Evolutionary conservation across 2,329 filamentous ascomycete species (phyloP), one percentile per base, ranked within the genome.

Genomic region (Amesomyces nigricolor): DNA sequence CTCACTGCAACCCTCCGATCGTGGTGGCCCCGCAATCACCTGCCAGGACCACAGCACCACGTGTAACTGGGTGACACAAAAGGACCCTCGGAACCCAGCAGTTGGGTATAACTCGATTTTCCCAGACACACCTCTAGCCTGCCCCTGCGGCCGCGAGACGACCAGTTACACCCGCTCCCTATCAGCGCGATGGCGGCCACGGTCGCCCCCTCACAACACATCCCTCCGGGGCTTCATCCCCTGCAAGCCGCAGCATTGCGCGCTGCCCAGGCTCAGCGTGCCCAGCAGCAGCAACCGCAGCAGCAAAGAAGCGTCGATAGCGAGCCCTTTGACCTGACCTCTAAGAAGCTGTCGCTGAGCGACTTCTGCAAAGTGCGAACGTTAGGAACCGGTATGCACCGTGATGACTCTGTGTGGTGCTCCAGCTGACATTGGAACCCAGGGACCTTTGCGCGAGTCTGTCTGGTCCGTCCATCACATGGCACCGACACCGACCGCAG

Each of bases 391-490:
- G 88, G 86, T 86, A 73, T n/a, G 63, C 73, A 14, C 22, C 13
- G n/a, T 40, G 32, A 35, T 35, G 9, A 1, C 32, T 35, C n/a
- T n/a, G 35, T 8, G 16, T 13, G 45, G 14, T 19, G 47, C n/a
- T 17, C 32, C 19, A 5, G 14, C 55, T 53, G 43, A 48, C 37
- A 19, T 38, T n/a, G 22, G 6, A 44, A 40, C 42, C 22, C 67
- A 85, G 86, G 87, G 61, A 91, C 87, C 11, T 94, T 94, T 74
- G 89, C 89, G 62, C 80, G 89, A 61, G 89, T 94, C 45, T 91
- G 87, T 76, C 81, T 92, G 58, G 87, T 89, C 50, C 83, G 82
- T 57, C 80, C 88, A 38, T 78, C 80, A 42, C 77, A 74, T 51
- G 70, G 73, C 53, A 67, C 61, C 51, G 68, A 78, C 19, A 74